A percentile compares a stretch with the other conserved stretches of the same genome.
These are phyloP conservation scores for Nakazawaea pomicola DNA, from an alignment of 805 yeast genomes.

Conservation along the genomic window DNA sequence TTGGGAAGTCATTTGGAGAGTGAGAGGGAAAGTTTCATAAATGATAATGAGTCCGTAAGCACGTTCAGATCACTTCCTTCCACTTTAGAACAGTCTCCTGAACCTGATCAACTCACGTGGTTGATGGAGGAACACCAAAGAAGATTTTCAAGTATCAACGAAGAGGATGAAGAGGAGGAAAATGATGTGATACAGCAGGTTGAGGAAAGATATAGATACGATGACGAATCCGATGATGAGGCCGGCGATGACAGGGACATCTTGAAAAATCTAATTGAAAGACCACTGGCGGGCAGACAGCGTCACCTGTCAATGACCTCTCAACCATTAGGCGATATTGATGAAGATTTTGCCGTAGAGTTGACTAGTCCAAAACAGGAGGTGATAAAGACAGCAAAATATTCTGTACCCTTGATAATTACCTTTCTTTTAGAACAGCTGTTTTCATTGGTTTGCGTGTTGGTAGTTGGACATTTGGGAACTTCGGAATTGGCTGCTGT, in stretches of 20 bases:
- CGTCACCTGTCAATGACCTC: constrained; percentile 9
- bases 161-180: constrained; percentile 8
- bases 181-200: constrained; percentile 13
- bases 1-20: constrained; percentile 24
- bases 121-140: constrained; percentile 31
- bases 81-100: constrained; percentile 25
- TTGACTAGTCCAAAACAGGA: constrained; percentile 23
- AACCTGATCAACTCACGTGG: constrained; percentile 31
- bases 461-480: constrained; percentile 74
- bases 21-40: constrained; percentile 19
- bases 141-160: constrained; percentile 18
- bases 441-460: constrained; percentile 69
- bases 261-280: constrained; percentile 7
- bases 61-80: constrained; percentile 32
- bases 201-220: constrained; percentile 11
- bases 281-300: background rate
- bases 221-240: background rate
- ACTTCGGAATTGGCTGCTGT: constrained; percentile 71
- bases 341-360: constrained; percentile 29
- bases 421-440: constrained; percentile 70
- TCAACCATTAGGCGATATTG: constrained; percentile 15
- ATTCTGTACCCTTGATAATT: constrained; percentile 52
- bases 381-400: constrained; percentile 29
- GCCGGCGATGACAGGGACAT: constrained; percentile 1
- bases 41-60: constrained; percentile 26